Conservation (phyloP, 2,329 filamentous ascomycete species). For the Thermoascus crustaceus region DNA sequence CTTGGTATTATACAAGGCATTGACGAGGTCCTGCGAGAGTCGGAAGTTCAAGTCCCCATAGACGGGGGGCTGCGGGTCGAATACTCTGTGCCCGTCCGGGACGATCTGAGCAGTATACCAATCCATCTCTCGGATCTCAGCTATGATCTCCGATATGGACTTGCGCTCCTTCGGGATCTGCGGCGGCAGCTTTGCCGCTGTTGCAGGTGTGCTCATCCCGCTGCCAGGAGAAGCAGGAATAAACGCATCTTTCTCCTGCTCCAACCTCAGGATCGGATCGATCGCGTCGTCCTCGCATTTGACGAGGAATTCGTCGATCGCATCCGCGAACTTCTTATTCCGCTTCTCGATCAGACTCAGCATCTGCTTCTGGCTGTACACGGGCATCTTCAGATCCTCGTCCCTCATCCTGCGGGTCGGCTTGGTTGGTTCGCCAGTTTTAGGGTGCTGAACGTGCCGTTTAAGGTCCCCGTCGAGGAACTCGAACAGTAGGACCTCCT, state of each 20-base stretch:
- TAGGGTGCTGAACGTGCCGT: conserved; percentile 62
- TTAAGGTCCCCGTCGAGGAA: conserved; percentile 89
- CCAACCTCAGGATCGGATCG: conserved; percentile 61
- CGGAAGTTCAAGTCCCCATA: conserved; percentile 79
- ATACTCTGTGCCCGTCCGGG: conserved; percentile 82
- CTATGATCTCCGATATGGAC: conserved; percentile 72
- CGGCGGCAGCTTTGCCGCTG: conserved; percentile 45
- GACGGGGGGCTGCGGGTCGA: conserved; percentile 73
- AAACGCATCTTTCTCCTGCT: conserved; percentile 49
- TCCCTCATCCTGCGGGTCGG: conserved; percentile 61
- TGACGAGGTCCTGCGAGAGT: conserved; percentile 86
- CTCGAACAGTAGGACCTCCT: conserved; percentile 79
- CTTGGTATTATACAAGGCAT: conserved; percentile 87
- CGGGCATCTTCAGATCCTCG: conserved; percentile 82
- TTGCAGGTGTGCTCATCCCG: conserved; percentile 32
- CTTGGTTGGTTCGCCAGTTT: conserved; percentile 64
- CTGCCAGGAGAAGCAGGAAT: conserved; percentile 53
- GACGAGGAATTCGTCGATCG: conserved; percentile 69
- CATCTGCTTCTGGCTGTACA: conserved; percentile 91
- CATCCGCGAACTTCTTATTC: conserved; percentile 71
- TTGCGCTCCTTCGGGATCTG: conserved; percentile 73
- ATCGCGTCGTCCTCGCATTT: conserved; percentile 54
- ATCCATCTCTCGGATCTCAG: conserved; percentile 69
- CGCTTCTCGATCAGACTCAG: conserved; percentile 79
- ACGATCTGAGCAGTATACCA: conserved; percentile 94